Conservation (phyloP, 768 basidiomycete species). For the Rickenella mellea region DNA sequence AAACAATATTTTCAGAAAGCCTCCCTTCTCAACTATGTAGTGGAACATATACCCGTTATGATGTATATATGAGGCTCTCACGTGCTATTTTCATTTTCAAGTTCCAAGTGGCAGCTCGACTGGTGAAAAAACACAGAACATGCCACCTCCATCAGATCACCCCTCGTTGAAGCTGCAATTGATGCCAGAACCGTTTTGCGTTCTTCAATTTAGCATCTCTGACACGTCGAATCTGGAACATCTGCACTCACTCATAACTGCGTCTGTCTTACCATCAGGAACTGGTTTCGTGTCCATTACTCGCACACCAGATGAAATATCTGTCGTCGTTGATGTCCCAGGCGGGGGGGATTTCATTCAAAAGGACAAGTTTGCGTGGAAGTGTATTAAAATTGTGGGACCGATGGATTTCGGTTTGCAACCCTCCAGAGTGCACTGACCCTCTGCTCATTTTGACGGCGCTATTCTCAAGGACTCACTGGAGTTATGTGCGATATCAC, state of each 20-base stretch:
- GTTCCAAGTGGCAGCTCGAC: background rate
- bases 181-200: slow-evolving; percentile 32
- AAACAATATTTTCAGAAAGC: background rate
- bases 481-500: slow-evolving; percentile 48
- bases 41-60: background rate
- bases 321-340: slow-evolving; percentile 38
- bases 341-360: slow-evolving; percentile 22
- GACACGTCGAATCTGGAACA: slow-evolving; percentile 22
- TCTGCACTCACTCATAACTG: slow-evolving; percentile 19
- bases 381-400: slow-evolving; percentile 52
- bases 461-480: slow-evolving; percentile 38
- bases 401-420: slow-evolving; percentile 55
- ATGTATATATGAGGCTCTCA: background rate
- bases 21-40: background rate
- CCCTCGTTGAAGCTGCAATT: slow-evolving; percentile 40
- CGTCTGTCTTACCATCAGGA: slow-evolving; percentile 14
- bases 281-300: slow-evolving; percentile 45
- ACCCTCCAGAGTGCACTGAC: slow-evolving; percentile 1
- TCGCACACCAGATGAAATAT: slow-evolving; percentile 50
- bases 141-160: slow-evolving; percentile 37
- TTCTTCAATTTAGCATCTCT: slow-evolving; percentile 29
- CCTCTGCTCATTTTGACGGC: background rate
- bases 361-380: slow-evolving; percentile 39
- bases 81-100: background rate
- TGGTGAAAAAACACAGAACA: slow-evolving; percentile 5